Evolutionary conservation across 2,329 filamentous ascomycete species (phyloP), one percentile per base, ranked within the genome.

Genomic region (Aotearoamyces nothofagi): DNA sequence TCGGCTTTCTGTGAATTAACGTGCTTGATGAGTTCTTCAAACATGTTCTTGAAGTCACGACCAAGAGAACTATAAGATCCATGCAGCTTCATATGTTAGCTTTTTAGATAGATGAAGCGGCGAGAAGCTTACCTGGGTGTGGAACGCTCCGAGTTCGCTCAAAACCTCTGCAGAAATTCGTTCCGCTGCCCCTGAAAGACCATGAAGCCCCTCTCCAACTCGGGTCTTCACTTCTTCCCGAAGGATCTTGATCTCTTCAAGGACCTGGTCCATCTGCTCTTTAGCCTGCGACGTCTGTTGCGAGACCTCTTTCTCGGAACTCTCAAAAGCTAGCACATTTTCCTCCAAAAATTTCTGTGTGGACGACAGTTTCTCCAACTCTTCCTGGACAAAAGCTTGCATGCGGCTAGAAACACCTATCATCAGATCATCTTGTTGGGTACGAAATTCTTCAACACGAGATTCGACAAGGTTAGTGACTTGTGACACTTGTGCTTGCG

Each of bases 171-270:
- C 79, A 1, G 84, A 83, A 37, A 96, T 94, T 31, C 78, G 75
- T 53, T 87, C 82, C 2, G 87, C 84, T 7, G 86, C 83, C 8
- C 67, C 67, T 2, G 84, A 84, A 13, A 96, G 71, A 15, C 82
- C 75, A 43, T 82, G 76, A 24, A 96, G 61, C 6, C 86, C 87
- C 45, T 84, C 75, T 3, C 82, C 81, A 26, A 96, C 81, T 36
- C 78, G 78, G 27, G 69, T 62, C 58, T 94, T 94, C 29, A 96
- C 82, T 30, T 81, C 76, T 49, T 93, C 80, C 13, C 87, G 72
- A 14, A 96, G 63, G n/a, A 69, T 72, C 49, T 86, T 86, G 50
- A 96, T 93, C 49, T 92, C 87, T 44, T 90, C 81, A 7, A 98
- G 63, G 2, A 93, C 77, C n/a, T 69, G 61, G 43, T 94, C 86